Percentiles rank a stretch among this genome's conserved stretches.
phyloP scores from a whole-genome alignment of 306 rosid species.

The Gastrolobium bilobum region DNA sequence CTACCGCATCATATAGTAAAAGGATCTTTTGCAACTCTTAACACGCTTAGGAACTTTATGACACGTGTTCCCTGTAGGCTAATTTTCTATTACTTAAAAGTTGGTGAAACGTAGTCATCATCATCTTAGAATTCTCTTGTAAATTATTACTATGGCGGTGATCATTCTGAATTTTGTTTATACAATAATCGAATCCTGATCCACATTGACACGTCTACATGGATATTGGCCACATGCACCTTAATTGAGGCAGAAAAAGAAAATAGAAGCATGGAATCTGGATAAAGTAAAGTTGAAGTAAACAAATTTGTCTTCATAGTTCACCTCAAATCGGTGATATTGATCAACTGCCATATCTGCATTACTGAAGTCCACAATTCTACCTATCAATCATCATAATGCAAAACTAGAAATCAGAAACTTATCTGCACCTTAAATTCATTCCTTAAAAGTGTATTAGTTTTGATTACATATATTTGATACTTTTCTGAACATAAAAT shows the following conservation, averaged over 20 bases:
- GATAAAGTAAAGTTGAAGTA: conserved; percentile 38
- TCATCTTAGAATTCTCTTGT: conserved; percentile 33
- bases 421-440: conserved; percentile 1
- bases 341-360: conserved; percentile 94
- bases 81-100: conserved; percentile 33
- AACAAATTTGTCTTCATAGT: conserved; percentile 16
- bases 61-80: conserved; percentile 30
- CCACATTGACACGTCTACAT: not conserved
- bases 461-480: conserved; percentile 4
- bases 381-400: conserved; percentile 63
- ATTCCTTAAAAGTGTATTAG: not conserved
- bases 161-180: conserved; percentile 43
- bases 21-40: conserved; percentile 16
- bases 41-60: conserved; percentile 14
- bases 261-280: conserved; percentile 32
- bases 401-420: conserved; percentile 47
- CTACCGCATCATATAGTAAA: not conserved
- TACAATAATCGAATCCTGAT: conserved; percentile 15
- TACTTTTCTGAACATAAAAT: not conserved
- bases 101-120: conserved; percentile 51
- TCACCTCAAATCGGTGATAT: conserved; percentile 94
- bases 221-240: conserved; percentile 37
- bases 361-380: conserved; percentile 94
- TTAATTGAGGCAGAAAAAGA: not conserved
- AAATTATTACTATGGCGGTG: conserved; percentile 34